A percentile compares a stretch with the other conserved stretches of the same genome.
Evolutionary conservation across 176 grass and related monocot species (phyloP).

Genomic region (Juncus effusus): DNA sequence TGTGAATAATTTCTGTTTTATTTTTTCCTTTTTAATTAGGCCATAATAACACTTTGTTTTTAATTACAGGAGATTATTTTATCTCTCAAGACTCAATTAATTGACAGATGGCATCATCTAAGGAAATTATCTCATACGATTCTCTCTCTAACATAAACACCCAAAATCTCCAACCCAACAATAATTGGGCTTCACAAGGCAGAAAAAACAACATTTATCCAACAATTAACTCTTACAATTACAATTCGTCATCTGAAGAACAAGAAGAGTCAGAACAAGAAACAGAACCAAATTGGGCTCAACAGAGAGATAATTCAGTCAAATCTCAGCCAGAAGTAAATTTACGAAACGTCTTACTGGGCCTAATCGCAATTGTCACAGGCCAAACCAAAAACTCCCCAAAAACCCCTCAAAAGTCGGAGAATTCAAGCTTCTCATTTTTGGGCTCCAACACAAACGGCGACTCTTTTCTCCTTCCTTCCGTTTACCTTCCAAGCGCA

Average conservation of each 20-base stretch:
- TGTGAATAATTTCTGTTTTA: too few relatives aligned
- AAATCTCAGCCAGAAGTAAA: constrained; percentile 48
- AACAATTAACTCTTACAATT: constrained; percentile 27
- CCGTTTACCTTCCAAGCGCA: constrained; percentile 71
- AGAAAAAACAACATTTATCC: constrained; percentile 31
- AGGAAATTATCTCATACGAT: constrained; percentile 37
- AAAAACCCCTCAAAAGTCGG: constrained; percentile 6
- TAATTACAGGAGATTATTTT: constrained; percentile 28
- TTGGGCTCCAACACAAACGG: constrained; percentile 51
- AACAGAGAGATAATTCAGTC: neutral
- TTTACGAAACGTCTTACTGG: constrained; percentile 49
- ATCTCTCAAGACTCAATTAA: neutral
- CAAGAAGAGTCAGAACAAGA: constrained; percentile 30
- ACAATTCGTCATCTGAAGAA: constrained; percentile 25
- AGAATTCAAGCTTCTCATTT: constrained; percentile 63
- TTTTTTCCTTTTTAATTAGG: too few relatives aligned
- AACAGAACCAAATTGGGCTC: constrained; percentile 22
- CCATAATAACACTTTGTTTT: neutral
- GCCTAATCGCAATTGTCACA: constrained; percentile 49
- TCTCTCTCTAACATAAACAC: constrained; percentile 39
- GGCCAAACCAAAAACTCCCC: constrained; percentile 31
- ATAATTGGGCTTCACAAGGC: constrained; percentile 32
- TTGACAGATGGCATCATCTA: constrained; percentile 29
- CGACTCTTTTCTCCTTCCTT: constrained; percentile 55
- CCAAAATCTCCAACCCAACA: constrained; percentile 24